Evolutionary conservation across 768 basidiomycete species (phyloP).

Genomic region (Amanita phalloides): DNA sequence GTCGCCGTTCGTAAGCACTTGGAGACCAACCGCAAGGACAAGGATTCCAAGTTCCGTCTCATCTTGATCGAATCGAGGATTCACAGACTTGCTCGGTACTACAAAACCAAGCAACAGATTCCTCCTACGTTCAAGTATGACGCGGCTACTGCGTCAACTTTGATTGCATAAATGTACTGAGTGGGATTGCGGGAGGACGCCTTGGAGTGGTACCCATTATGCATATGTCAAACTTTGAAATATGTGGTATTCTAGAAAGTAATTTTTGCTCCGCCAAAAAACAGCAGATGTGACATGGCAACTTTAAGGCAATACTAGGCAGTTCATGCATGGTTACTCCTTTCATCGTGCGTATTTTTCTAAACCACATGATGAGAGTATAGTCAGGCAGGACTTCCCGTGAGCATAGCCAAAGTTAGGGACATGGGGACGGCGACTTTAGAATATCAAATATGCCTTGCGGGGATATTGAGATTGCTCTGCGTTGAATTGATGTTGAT

Average conservation of each 20-base stretch:
- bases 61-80: constrained; percentile 99
- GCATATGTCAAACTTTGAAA: background rate
- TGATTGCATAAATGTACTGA: constrained; percentile 51
- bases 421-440: no score
- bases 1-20: constrained; percentile 98
- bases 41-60: constrained; percentile 91
- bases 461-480: no score
- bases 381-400: no score
- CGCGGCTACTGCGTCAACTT: constrained; percentile 85
- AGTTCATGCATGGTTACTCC: no score
- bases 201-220: background rate
- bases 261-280: no score
- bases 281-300: no score
- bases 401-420: no score
- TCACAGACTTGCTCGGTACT: constrained; percentile 94
- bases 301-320: no score
- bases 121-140: constrained; percentile 99
- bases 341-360: no score
- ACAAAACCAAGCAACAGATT: constrained; percentile 97
- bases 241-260: background rate
- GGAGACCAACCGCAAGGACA: constrained; percentile 96
- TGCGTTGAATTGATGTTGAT: no score
- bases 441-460: no score
- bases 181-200: background rate
- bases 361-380: no score